Base-by-base conservation (phyloP, 129 eudicot species). In the Artemisia tridentata region DNA sequence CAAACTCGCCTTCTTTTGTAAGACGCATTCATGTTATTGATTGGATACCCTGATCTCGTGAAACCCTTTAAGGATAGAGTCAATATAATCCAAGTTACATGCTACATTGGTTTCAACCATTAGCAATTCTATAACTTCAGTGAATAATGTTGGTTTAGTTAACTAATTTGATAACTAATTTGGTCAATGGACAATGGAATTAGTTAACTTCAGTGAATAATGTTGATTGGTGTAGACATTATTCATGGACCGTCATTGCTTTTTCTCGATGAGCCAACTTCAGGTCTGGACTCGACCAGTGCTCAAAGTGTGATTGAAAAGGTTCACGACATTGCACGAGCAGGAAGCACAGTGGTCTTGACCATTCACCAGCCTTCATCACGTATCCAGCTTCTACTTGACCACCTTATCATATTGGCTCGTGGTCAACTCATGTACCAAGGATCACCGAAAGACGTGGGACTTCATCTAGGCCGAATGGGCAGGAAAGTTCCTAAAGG, bases 211-310 rank as follows among this genome's bases (percentile, higher is more conserved):
- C n/a, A n/a, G n/a, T n/a, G n/a, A n/a, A n/a, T n/a, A n/a, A n/a
- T 91, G 12, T 84, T 91, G 7, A 87, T 91, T 55, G 97, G 96
- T 52, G 88, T 88, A 21, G 97, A 91, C 69, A 88, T 91, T 71
- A 89, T 91, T 67, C 95, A 88, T 18, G 88, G 90, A 67, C 97
- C 97, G n/a, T 82, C 96, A n/a, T 80, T 91, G 12, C 84, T 91
- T 57, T 91, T 91, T 78, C 83, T 91, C 29, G 97, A 91, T 59
- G 97, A 91, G 73, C 97, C 97, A 3, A 91, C 97, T 50, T 91
- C 97, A 0, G 96, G 97, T 62, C 77, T 91, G 50, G 96, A 91
- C 82, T 88, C 96, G 18, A 88, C 91, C 27, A 88, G 91, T 68
- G 91, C 96, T 65, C 86, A 86, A 23, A 84, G 87, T 20, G 96